These are phyloP conservation scores for Hypholoma sublateritium DNA, from an alignment of 768 basidiomycete genomes.

Conservation along the genomic window DNA sequence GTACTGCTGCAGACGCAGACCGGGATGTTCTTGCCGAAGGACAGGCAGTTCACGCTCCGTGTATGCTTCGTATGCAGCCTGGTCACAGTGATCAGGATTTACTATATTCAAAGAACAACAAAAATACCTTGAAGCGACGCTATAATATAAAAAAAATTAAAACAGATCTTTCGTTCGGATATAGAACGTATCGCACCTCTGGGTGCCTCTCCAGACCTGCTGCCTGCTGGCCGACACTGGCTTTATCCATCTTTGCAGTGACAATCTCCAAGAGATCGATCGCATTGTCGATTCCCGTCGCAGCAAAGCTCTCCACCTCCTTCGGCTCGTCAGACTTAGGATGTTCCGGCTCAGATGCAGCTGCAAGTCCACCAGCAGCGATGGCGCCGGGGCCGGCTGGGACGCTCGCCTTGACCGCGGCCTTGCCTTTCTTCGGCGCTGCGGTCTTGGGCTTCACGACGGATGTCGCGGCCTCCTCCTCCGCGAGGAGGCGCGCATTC, in stretches of 20 bases:
- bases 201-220: constrained; percentile 88
- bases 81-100: constrained; percentile 11
- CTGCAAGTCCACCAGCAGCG: constrained; percentile 65
- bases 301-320: constrained; percentile 68
- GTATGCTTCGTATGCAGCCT: constrained; percentile 91
- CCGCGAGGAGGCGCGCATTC: constrained; percentile 81
- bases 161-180: not conserved
- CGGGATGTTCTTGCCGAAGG: constrained; percentile 82
- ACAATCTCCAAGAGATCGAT: constrained; percentile 87
- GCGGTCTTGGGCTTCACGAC: constrained; percentile 63
- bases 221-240: constrained; percentile 84
- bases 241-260: constrained; percentile 91
- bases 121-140: constrained; percentile 85
- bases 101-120: not conserved
- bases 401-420: constrained; percentile 38
- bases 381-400: constrained; percentile 87
- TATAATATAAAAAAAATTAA: constrained; percentile 27
- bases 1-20: constrained; percentile 89
- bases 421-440: constrained; percentile 61
- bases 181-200: constrained; percentile 56
- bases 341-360: constrained; percentile 18
- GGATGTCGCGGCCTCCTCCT: constrained; percentile 71
- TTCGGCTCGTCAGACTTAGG: constrained; percentile 30
- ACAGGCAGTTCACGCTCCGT: constrained; percentile 83
- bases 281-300: constrained; percentile 90